Conservation (phyloP, 768 basidiomycete genomes). For the Gloeophyllum trabeum region DNA sequence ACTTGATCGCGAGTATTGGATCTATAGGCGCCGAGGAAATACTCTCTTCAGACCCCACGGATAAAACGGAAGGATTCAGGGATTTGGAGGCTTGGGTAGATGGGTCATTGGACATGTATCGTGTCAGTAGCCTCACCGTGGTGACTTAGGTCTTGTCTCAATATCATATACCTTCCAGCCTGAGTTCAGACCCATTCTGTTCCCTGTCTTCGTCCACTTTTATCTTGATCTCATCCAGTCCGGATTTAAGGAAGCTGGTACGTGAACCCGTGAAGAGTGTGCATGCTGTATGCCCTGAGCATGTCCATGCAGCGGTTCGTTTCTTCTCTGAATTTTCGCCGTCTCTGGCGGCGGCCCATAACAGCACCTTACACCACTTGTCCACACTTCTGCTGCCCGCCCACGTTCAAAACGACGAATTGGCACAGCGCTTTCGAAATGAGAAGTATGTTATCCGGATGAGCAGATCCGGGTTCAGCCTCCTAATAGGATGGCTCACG, state of each 20-base stretch:
- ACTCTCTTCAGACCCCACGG: slow-evolving; percentile 69
- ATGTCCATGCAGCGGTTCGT: slow-evolving; percentile 40
- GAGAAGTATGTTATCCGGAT: slow-evolving; percentile 88
- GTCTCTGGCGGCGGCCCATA: slow-evolving; percentile 56
- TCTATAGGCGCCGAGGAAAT: slow-evolving; percentile 75
- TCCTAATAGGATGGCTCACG: slow-evolving; percentile 92
- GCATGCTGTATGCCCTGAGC: slow-evolving; percentile 8
- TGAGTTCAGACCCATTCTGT: slow-evolving; percentile 87
- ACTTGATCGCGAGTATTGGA: slow-evolving; percentile 67
- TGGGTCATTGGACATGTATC: slow-evolving; percentile 85
- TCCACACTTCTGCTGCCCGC: slow-evolving; percentile 70
- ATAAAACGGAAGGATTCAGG: slow-evolving; percentile 77
- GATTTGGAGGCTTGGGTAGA: slow-evolving; percentile 86
- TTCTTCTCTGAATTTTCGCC: slow-evolving; percentile 68
- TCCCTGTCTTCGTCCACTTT: slow-evolving; percentile 96
- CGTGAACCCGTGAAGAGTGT: too few species aligned
- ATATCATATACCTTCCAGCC: slow-evolving; percentile 44
- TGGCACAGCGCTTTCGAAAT: slow-evolving; percentile 75
- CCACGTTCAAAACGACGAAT: slow-evolving; percentile 75
- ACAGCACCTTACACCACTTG: slow-evolving; percentile 61
- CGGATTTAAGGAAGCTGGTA: slow-evolving; percentile 85
- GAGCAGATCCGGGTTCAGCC: slow-evolving; percentile 83
- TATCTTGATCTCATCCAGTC: slow-evolving; percentile 90
- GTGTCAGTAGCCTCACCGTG: slow-evolving; percentile 36
- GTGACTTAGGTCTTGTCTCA: background rate